These are phyloP conservation scores for Neonectria sp. DNA, from an alignment of 2,329 filamentous ascomycete genomes.

Conservation along the genomic window DNA sequence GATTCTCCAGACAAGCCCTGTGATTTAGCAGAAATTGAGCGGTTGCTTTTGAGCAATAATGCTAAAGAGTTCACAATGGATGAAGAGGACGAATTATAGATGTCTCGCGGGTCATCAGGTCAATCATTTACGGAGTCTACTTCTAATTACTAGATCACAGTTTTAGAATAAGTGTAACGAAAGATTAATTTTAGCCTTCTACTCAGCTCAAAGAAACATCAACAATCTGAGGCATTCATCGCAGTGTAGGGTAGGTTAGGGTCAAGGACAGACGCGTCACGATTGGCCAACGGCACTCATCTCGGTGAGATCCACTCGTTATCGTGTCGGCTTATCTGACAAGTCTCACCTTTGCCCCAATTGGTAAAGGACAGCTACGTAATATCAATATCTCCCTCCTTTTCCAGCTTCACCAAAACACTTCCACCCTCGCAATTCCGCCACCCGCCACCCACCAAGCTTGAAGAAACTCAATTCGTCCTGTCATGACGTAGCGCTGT, in stretches of 20 bases:
- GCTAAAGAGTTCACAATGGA: not conserved
- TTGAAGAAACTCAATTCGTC: not conserved
- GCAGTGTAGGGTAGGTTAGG: not conserved
- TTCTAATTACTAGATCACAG: no score
- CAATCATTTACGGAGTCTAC: no score
- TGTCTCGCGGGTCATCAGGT: not conserved
- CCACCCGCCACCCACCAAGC: not conserved
- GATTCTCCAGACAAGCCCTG: no score
- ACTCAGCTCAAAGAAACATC: no score
- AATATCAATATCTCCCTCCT: not conserved
- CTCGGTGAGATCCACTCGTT: not conserved
- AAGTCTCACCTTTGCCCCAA: not conserved
- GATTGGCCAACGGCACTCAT: not conserved
- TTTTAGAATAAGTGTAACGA: no score
- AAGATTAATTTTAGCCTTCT: no score
- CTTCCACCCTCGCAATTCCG: not conserved
- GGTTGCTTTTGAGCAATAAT: not conserved
- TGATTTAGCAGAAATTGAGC: not conserved
- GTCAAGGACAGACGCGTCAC: not conserved
- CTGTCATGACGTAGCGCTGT: constrained; percentile 24
- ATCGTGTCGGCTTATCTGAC: not conserved
- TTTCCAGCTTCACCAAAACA: not conserved
- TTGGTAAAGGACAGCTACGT: constrained; percentile 1
- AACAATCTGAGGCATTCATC: no score
- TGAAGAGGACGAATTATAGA: not conserved